A percentile compares a stretch with the other conserved stretches of the same genome.
Evolutionary conservation across 1,284 basidiomycete species (phyloP).

Genomic region (Microbotryum scabiosae): DNA sequence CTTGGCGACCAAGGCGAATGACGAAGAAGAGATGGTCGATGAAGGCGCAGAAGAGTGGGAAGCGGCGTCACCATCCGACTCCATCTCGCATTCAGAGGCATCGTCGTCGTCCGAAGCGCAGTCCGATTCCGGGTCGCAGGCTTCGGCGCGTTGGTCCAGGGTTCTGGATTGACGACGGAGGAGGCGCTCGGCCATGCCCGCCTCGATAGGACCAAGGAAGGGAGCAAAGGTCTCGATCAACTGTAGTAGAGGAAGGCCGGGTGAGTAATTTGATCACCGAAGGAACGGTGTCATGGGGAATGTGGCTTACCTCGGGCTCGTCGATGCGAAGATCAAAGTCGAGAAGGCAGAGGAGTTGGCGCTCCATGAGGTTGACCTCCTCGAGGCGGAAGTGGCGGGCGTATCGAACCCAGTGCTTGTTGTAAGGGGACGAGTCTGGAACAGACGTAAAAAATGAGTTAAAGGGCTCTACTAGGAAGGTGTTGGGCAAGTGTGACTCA

Average conservation of each 20-base stretch:
- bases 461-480: background rate
- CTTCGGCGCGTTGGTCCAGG: background rate
- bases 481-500: conserved; percentile 70
- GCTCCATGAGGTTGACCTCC: conserved; percentile 72
- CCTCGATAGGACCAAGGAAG: conserved; percentile 14
- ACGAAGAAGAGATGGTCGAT: too few species aligned
- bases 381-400: conserved; percentile 12
- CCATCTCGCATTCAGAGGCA: too few species aligned
- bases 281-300: background rate
- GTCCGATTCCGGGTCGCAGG: too few species aligned
- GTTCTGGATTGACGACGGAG: too few species aligned
- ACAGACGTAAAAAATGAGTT: too few species aligned
- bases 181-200: too few species aligned
- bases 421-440: conserved; percentile 51
- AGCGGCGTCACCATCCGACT: too few species aligned
- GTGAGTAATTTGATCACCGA: background rate
- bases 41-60: too few species aligned
- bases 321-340: conserved; percentile 79
- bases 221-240: conserved; percentile 45
- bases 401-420: conserved; percentile 69
- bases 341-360: conserved; percentile 75
- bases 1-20: too few species aligned
- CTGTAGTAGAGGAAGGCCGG: conserved; percentile 36
- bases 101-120: too few species aligned
- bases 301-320: conserved; percentile 48